Percentiles rank a stretch among this genome's conserved stretches.
phyloP scores from a whole-genome alignment of 352 stramenopile species.

The Phytophthora vignae region DNA sequence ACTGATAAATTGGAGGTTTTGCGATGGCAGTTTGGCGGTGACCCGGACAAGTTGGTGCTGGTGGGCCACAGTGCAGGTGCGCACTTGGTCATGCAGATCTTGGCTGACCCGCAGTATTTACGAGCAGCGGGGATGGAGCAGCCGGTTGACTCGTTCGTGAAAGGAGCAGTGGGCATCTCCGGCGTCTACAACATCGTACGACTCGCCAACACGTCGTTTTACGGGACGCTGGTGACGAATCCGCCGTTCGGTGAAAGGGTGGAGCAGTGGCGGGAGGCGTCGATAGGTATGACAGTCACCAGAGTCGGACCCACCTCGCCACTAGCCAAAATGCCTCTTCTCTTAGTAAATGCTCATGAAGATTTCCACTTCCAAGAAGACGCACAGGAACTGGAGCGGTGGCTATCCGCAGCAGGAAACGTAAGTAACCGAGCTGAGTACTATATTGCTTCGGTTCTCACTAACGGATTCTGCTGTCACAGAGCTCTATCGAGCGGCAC shows the following conservation, averaged over 20 bases:
- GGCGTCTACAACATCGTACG: conserved; percentile 90
- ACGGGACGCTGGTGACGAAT: conserved; percentile 68
- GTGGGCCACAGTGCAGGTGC: conserved; percentile 84
- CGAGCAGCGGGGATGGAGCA: conserved; percentile 42
- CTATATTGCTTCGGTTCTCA: neutral
- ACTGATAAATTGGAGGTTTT: conserved; percentile 11
- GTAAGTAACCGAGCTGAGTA: conserved; percentile 33
- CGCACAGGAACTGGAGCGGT: conserved; percentile 63
- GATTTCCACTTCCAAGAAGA: conserved; percentile 89
- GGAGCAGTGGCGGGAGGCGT: conserved; percentile 78
- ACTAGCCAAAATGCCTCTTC: conserved; percentile 56
- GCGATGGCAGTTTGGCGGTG: conserved; percentile 68
- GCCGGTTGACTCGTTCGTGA: conserved; percentile 47
- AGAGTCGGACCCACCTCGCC: conserved; percentile 50
- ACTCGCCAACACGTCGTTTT: conserved; percentile 76
- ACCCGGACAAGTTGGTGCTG: conserved; percentile 64
- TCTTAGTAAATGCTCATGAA: conserved; percentile 74
- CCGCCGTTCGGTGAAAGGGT: conserved; percentile 77
- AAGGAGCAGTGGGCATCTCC: conserved; percentile 75
- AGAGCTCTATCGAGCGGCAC: conserved; percentile 54
- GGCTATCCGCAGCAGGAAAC: conserved; percentile 64
- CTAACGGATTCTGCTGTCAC: conserved; percentile 5
- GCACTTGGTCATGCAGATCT: conserved; percentile 76
- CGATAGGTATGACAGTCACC: conserved; percentile 54
- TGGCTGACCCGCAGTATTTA: conserved; percentile 67